Conservation (phyloP, 2,329 filamentous ascomycete genomes). For the Macrophomina tecta region DNA sequence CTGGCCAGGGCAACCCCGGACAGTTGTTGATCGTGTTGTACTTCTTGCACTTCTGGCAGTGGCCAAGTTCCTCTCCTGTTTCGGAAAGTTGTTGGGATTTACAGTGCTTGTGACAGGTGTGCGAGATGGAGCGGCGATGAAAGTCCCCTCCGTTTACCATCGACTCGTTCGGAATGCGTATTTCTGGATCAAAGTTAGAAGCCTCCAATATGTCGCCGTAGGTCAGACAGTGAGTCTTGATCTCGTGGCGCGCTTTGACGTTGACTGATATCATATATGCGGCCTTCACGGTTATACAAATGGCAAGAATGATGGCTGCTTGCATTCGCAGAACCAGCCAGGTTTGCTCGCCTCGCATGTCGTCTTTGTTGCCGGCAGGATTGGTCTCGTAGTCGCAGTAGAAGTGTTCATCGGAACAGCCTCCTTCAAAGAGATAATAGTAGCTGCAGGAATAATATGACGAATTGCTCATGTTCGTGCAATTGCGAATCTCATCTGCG, state of each 20-base stretch:
- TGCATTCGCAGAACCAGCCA: conserved; percentile 40
- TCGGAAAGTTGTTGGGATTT: conserved; percentile 30
- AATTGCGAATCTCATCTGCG: too few species aligned
- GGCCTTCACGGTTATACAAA: conserved; percentile 36
- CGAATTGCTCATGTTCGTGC: neutral
- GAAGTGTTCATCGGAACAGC: neutral
- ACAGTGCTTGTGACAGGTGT: conserved; percentile 43
- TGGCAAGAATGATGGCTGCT: conserved; percentile 38
- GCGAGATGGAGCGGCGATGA: conserved; percentile 34
- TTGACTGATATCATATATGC: conserved; percentile 41
- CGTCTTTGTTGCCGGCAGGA: neutral
- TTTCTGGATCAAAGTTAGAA: conserved; percentile 37
- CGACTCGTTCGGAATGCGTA: conserved; percentile 39
- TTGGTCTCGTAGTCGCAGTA: neutral
- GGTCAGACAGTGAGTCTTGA: conserved; percentile 39
- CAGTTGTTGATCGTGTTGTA: conserved; percentile 36
- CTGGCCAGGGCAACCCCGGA: conserved; percentile 36
- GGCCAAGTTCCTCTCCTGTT: conserved; percentile 38
- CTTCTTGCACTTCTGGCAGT: conserved; percentile 42
- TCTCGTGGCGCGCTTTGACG: conserved; percentile 34
- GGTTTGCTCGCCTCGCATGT: neutral
- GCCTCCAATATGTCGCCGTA: conserved; percentile 41
- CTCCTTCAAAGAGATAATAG: neutral
- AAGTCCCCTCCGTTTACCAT: conserved; percentile 41
- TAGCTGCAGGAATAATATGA: neutral